Base-by-base conservation (phyloP, 1,284 basidiomycete genomes). In the Trichosporon sp. region DNA sequence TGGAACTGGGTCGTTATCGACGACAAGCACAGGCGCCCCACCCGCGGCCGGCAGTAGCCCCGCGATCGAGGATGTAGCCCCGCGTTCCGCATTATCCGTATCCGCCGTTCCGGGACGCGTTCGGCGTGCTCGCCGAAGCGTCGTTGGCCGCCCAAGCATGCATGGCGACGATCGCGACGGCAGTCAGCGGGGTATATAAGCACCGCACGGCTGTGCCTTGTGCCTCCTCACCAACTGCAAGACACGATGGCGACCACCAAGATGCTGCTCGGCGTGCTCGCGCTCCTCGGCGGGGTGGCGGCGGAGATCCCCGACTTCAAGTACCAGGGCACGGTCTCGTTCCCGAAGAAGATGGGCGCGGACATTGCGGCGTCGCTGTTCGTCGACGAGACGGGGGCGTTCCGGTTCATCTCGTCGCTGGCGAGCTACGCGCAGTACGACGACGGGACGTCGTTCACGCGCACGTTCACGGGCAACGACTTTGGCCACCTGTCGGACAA, bases 361-460 rank as follows among this genome's bases (percentile, higher is more conserved):
- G 65, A 66, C 56, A 66, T 66, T 42, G 65, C 65, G 1, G 65
- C 29, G 11, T 66, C 65, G 2, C 34, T 25, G 23, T 66, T 66
- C 58, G 56, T 66, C 7, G 65, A 47, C 18, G 23, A n/a, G 18
- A 53, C 58, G 11, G 65, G 65, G 2, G 15, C 23, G 23, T 66
- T 31, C 56, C 65, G 38, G 56, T 66, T 38, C 25, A 38, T 66
- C 65, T 42, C 56, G 6, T 42, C 56, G 1, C 35, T 56, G 2
- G 56, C 65, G 2, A 21, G 31, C n/a, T 66, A 66, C 32, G 34
- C 15, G 15, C 25, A n/a, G 56, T 11, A 34, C 2, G 65, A 66
- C 38, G 25, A 42, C n/a, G 65, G 65, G 2, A 29, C 56, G 18
- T 27, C 21, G 8, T 66, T 29, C 21, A 34, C 51, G 3, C 38